Percentiles rank a stretch among this genome's conserved stretches.
Evolutionary conservation across 495 filamentous ascomycete species (phyloP).

Genomic region (Penicillium cataractarum): DNA sequence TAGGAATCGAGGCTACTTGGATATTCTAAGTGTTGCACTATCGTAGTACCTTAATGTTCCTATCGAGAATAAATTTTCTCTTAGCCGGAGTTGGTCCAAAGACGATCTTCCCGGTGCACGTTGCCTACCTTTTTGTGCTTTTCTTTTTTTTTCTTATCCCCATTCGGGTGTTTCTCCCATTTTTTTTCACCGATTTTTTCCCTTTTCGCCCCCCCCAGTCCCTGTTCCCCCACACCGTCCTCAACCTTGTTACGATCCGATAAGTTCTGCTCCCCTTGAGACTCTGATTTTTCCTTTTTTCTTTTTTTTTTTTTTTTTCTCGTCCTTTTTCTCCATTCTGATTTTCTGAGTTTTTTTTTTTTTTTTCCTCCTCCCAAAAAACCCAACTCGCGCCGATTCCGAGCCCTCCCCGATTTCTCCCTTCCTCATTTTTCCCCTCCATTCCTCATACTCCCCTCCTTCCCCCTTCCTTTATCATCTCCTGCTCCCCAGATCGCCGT

Average conservation of each 20-base stretch:
- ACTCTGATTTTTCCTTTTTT: slow-evolving; percentile 23
- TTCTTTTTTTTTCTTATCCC: slow-evolving; percentile 15
- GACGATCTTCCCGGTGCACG: slow-evolving; percentile 19
- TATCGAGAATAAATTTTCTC: neutral
- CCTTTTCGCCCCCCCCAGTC: slow-evolving; percentile 18
- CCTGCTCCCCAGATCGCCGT: slow-evolving; percentile 42
- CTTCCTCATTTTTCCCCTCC: slow-evolving; percentile 47
- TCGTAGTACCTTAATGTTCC: neutral
- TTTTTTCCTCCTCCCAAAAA: slow-evolving; percentile 25
- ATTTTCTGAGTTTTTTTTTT: slow-evolving; percentile 20
- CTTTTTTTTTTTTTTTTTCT: slow-evolving; percentile 23
- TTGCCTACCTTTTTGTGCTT: slow-evolving; percentile 25
- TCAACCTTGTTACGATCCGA: slow-evolving; percentile 31
- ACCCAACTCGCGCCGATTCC: slow-evolving; percentile 32
- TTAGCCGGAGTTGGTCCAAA: neutral
- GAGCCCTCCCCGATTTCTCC: slow-evolving; percentile 41
- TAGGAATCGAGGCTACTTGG: neutral
- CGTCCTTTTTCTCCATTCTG: slow-evolving; percentile 20
- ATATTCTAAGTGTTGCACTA: neutral
- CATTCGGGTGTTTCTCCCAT: neutral
- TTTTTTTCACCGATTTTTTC: slow-evolving; percentile 23
- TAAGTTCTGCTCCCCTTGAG: slow-evolving; percentile 8
- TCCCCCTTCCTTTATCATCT: slow-evolving; percentile 37
- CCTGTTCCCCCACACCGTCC: slow-evolving; percentile 30
- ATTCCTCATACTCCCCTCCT: slow-evolving; percentile 37